These are phyloP conservation scores for Lablab purpureus DNA, from an alignment of 306 rosid genomes.

Conservation along the genomic window DNA sequence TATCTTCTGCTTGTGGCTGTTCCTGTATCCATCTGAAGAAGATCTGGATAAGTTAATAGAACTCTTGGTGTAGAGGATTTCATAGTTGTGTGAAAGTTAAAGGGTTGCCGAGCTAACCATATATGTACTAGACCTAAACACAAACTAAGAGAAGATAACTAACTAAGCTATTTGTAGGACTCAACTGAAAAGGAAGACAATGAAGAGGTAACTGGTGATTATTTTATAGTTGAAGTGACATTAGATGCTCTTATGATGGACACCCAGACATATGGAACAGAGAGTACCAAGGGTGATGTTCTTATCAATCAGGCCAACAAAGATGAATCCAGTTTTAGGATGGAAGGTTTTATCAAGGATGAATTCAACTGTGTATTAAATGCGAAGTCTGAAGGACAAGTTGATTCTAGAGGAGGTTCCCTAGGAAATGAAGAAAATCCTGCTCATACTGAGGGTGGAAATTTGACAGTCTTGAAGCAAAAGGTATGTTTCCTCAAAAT, in stretches of 20 bases:
- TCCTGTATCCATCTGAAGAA: slow-evolving; percentile 80
- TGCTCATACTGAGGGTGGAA: slow-evolving; percentile 35
- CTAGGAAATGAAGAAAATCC: slow-evolving; percentile 43
- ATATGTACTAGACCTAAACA: slow-evolving; percentile 25
- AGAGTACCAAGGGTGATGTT: slow-evolving; percentile 32
- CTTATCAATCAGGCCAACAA: slow-evolving; percentile 34
- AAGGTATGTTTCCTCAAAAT: slow-evolving; percentile 36
- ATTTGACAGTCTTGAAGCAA: slow-evolving; percentile 37
- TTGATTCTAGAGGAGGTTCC: slow-evolving; percentile 41
- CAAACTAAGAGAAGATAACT: slow-evolving; percentile 39
- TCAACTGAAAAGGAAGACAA: slow-evolving; percentile 27
- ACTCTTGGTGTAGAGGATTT: slow-evolving; percentile 68
- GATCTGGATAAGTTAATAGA: slow-evolving; percentile 60
- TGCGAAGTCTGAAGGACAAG: slow-evolving; percentile 27
- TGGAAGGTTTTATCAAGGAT: slow-evolving; percentile 44
- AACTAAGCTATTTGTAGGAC: slow-evolving; percentile 43
- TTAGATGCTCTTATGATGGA: slow-evolving; percentile 55
- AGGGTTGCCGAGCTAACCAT: slow-evolving; percentile 30
- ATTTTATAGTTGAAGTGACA: slow-evolving; percentile 41
- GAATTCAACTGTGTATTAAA: slow-evolving; percentile 37
- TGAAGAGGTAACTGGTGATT: slow-evolving; percentile 41
- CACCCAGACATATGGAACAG: slow-evolving; percentile 38
- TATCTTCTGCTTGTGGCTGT: slow-evolving; percentile 71
- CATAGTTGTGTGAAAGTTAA: slow-evolving; percentile 52
- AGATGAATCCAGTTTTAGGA: slow-evolving; percentile 46